A percentile compares a stretch with the other conserved stretches of the same genome.
Conservation (phyloP, 1,139 yeast species). For the Debaryomyces sp. region DNA sequence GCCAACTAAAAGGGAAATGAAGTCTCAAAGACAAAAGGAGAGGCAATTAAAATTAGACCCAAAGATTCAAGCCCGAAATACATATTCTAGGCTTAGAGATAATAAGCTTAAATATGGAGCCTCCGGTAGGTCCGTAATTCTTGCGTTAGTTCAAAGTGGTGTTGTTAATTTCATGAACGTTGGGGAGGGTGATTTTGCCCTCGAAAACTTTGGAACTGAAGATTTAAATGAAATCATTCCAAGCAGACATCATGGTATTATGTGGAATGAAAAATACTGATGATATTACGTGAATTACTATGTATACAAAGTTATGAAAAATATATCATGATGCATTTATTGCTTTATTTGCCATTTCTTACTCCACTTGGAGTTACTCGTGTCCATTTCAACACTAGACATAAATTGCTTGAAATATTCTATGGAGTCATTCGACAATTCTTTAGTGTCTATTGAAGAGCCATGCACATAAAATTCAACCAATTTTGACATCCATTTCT, state of each 20-base stretch:
- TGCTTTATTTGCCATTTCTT: conserved; percentile 5
- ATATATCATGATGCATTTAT: background rate
- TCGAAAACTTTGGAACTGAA: conserved; percentile 24
- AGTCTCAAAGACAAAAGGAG: conserved; percentile 26
- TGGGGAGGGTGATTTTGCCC: conserved; percentile 60
- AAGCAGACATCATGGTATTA: conserved; percentile 20
- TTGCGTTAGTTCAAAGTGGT: conserved; percentile 76
- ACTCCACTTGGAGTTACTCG: conserved; percentile 5
- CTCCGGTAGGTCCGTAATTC: conserved; percentile 45
- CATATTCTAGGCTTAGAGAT: conserved; percentile 32
- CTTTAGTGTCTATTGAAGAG: background rate
- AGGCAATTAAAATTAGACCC: conserved; percentile 31
- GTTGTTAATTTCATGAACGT: conserved; percentile 66
- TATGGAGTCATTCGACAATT: conserved; percentile 2
- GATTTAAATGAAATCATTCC: conserved; percentile 18
- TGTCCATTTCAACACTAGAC: conserved; percentile 3
- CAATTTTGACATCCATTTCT: conserved; percentile 14
- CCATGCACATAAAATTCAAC: conserved; percentile 10
- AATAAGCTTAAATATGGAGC: conserved; percentile 44
- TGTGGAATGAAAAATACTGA: conserved; percentile 15
- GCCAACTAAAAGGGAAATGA: conserved; percentile 22
- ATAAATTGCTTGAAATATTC: conserved; percentile 8
- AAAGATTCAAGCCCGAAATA: conserved; percentile 25
- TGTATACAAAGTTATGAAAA: background rate
- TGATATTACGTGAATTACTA: background rate